Percentiles rank a stretch among this genome's conserved stretches.
These are phyloP conservation scores for Achaetomium macrosporum DNA, from an alignment of 2,329 filamentous ascomycete genomes.

Conservation along the genomic window DNA sequence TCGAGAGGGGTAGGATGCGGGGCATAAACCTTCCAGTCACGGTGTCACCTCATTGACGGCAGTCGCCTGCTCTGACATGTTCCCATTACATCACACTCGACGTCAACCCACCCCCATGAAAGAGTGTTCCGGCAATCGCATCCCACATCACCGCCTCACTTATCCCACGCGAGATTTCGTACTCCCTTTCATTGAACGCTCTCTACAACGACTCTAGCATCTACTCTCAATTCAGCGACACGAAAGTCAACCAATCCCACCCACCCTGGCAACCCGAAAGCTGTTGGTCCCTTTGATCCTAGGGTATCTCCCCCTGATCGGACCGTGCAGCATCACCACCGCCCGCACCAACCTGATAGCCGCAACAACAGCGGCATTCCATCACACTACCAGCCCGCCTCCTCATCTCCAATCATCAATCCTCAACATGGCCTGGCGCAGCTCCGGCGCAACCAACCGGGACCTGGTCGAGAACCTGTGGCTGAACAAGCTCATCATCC, in stretches of 20 bases:
- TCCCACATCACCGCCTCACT: background rate
- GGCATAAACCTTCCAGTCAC: background rate
- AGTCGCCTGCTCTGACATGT: too few relatives aligned
- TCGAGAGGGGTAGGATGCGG: background rate
- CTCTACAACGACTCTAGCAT: too few relatives aligned
- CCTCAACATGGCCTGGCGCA: constrained; percentile 78
- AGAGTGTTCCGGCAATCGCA: background rate
- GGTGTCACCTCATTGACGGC: background rate
- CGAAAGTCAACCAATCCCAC: too few relatives aligned
- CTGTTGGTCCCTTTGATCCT: background rate
- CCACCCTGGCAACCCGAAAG: constrained; percentile 7
- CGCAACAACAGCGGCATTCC: too few relatives aligned
- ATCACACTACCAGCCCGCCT: background rate
- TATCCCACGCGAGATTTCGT: too few relatives aligned
- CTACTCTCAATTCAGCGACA: too few relatives aligned
- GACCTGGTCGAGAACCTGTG: constrained; percentile 75
- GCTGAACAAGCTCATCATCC: constrained; percentile 65
- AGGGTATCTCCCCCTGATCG: too few relatives aligned
- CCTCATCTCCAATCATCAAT: background rate
- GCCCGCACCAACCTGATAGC: too few relatives aligned
- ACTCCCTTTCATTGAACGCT: too few relatives aligned
- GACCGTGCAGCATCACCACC: too few relatives aligned
- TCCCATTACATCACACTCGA: constrained; percentile 14
- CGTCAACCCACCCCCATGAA: constrained; percentile 21
- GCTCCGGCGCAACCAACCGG: constrained; percentile 67